phyloP scores from a whole-genome alignment of 768 basidiomycete genomes.

The Podaxis sp. region DNA sequence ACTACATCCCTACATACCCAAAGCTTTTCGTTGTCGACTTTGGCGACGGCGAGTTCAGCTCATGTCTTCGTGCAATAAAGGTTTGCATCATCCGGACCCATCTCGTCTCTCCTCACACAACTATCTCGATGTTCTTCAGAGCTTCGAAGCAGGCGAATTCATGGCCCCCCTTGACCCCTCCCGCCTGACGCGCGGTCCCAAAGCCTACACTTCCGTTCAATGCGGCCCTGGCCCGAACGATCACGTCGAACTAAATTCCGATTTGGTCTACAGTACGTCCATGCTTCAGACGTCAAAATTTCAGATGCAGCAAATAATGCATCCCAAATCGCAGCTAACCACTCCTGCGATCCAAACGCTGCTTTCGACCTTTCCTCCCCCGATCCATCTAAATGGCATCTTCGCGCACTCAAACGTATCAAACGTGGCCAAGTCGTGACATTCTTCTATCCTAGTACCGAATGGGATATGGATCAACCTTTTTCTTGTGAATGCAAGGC shows the following conservation, averaged over 20 bases:
- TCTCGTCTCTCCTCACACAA: not conserved
- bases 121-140: conserved; percentile 23
- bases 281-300: not conserved
- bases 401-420: conserved; percentile 44
- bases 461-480: conserved; percentile 68
- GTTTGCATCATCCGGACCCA: conserved; percentile 19
- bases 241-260: conserved; percentile 59
- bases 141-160: conserved; percentile 37
- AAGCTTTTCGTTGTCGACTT: conserved; percentile 36
- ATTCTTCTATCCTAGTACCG: conserved; percentile 68
- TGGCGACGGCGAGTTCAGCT: conserved; percentile 34
- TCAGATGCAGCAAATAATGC: not conserved
- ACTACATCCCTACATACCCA: conserved; percentile 34
- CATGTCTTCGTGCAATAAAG: conserved; percentile 35
- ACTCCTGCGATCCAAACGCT: conserved; percentile 62
- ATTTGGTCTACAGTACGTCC: conserved; percentile 54
- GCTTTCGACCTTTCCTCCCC: conserved; percentile 50
- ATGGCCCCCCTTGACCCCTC: conserved; percentile 31
- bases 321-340: conserved; percentile 42
- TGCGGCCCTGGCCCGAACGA: conserved; percentile 44
- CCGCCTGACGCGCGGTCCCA: conserved; percentile 27
- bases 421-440: conserved; percentile 41
- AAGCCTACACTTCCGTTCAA: conserved; percentile 54
- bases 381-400: conserved; percentile 45
- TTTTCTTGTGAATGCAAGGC: conserved; percentile 56